Conservation (phyloP, 2,329 filamentous ascomycete genomes). For the Diaporthe aspalathi region DNA sequence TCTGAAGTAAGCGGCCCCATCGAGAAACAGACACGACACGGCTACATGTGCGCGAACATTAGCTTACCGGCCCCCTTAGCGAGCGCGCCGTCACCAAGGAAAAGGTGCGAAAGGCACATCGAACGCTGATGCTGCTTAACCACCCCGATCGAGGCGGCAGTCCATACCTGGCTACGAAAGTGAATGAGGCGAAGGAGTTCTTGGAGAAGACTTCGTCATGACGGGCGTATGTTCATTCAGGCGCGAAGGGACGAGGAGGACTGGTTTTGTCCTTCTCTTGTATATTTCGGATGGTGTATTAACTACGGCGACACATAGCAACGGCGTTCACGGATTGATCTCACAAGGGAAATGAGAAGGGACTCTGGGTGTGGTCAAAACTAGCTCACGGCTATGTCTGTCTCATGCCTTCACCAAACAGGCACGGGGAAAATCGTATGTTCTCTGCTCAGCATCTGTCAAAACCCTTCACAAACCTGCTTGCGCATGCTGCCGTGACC, state of each 20-base stretch:
- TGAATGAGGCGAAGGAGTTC: conserved; percentile 98
- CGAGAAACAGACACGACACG: not conserved
- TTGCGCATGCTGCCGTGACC: not conserved
- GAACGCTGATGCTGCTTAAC: conserved; percentile 95
- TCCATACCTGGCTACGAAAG: conserved; percentile 95
- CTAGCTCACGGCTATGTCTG: conserved; percentile 28
- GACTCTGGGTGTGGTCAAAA: conserved; percentile 16
- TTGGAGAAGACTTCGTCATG: conserved; percentile 76
- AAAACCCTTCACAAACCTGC: not conserved
- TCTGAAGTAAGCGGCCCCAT: conserved; percentile 72
- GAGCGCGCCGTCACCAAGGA: conserved; percentile 91
- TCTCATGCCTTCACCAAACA: conserved; percentile 18
- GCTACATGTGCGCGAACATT: not conserved
- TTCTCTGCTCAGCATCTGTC: conserved; percentile 36
- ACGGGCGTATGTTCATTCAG: conserved; percentile 22
- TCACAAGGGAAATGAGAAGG: not conserved
- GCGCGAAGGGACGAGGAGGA: not conserved
- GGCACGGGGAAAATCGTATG: conserved; percentile 26
- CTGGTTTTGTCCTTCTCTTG: conserved; percentile 6
- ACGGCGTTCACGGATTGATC: conserved; percentile 40
- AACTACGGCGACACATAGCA: conserved; percentile 41
- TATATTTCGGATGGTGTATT: conserved; percentile 37
- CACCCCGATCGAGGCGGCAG: conserved; percentile 97
- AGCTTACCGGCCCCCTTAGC: conserved; percentile 57
- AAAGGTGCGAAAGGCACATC: conserved; percentile 94